Evolutionary conservation across 2,329 filamentous ascomycete species (phyloP).

Genomic region (Xylaria hypoxylon): DNA sequence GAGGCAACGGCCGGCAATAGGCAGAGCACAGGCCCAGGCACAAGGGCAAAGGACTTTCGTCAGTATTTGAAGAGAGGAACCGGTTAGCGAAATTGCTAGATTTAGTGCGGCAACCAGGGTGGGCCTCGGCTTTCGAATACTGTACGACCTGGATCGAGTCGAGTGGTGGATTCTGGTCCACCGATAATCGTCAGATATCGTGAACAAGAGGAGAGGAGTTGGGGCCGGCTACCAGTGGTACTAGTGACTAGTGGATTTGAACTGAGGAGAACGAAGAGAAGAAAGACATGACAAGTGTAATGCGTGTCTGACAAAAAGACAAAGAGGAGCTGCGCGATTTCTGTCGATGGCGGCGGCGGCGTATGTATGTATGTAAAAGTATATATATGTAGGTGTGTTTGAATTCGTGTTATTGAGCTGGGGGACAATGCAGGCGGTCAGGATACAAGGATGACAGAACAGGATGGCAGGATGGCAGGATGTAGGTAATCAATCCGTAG

Average conservation of each 20-base stretch:
- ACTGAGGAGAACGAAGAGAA: slow-evolving; percentile 13
- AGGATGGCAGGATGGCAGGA: slow-evolving; percentile 13
- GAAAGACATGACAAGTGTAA: neutral
- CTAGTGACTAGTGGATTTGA: slow-evolving; percentile 7
- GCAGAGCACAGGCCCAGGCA: slow-evolving; percentile 12
- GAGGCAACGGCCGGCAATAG: slow-evolving; percentile 12
- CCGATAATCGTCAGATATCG: slow-evolving; percentile 16
- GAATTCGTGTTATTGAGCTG: slow-evolving; percentile 15
- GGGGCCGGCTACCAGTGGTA: slow-evolving; percentile 10
- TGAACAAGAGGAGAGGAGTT: slow-evolving; percentile 10
- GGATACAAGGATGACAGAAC: neutral
- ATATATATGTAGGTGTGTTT: slow-evolving; percentile 24
- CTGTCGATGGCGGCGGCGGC: slow-evolving; percentile 11
- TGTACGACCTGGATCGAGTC: slow-evolving; percentile 27
- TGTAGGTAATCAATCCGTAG: neutral
- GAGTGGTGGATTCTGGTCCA: slow-evolving; percentile 34
- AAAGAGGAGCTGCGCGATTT: slow-evolving; percentile 33
- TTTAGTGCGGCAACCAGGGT: slow-evolving; percentile 31
- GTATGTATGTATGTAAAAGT: slow-evolving; percentile 16
- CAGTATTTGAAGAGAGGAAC: slow-evolving; percentile 26
- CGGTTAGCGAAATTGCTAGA: slow-evolving; percentile 29
- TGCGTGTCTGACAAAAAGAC: neutral
- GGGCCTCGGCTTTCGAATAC: slow-evolving; percentile 20
- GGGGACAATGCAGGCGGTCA: slow-evolving; percentile 22
- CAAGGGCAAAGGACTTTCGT: slow-evolving; percentile 1